A percentile compares a stretch with the other conserved stretches of the same genome.
Conservation (phyloP, 164 flowering plant genomes). For the Litsea cubeba region DNA sequence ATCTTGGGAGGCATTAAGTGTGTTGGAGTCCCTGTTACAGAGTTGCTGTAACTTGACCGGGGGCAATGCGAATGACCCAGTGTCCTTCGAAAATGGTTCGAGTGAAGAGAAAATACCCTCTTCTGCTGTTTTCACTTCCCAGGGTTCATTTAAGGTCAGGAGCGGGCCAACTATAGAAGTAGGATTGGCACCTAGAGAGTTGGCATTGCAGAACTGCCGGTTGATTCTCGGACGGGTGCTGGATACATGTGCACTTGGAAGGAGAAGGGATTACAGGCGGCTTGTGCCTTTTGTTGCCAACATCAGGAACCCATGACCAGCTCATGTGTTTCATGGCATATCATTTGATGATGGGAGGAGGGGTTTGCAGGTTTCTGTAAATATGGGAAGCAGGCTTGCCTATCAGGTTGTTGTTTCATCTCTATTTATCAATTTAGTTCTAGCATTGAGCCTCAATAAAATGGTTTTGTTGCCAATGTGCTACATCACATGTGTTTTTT, state of each 20-base stretch:
- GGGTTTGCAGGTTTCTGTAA: no score
- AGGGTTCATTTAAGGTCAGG: slow-evolving; percentile 76
- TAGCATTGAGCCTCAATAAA: no score
- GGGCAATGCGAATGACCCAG: slow-evolving; percentile 47
- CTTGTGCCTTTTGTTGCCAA: slow-evolving; percentile 82
- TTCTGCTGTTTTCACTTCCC: slow-evolving; percentile 43
- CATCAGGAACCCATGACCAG: slow-evolving; percentile 31
- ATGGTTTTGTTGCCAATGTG: no score
- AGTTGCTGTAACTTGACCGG: slow-evolving; percentile 81
- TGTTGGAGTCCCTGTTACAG: slow-evolving; percentile 89
- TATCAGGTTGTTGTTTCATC: no score
- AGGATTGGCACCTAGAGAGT: slow-evolving; percentile 57
- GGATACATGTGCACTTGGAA: slow-evolving; percentile 73
- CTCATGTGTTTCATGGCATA: neutral
- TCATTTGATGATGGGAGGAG: neutral
- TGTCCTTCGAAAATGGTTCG: slow-evolving; percentile 55
- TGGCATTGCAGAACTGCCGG: slow-evolving; percentile 81
- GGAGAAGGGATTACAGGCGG: slow-evolving; percentile 78
- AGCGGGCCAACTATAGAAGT: slow-evolving; percentile 67
- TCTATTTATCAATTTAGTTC: no score
- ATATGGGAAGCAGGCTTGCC: no score
- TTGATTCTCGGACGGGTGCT: slow-evolving; percentile 86
- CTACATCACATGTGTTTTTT: no score
- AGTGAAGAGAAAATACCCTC: slow-evolving; percentile 47
- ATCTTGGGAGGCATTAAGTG: slow-evolving; percentile 94